These are phyloP conservation scores for Ustanciosporium gigantosporum DNA, from an alignment of 1,284 basidiomycete genomes.

Conservation along the genomic window DNA sequence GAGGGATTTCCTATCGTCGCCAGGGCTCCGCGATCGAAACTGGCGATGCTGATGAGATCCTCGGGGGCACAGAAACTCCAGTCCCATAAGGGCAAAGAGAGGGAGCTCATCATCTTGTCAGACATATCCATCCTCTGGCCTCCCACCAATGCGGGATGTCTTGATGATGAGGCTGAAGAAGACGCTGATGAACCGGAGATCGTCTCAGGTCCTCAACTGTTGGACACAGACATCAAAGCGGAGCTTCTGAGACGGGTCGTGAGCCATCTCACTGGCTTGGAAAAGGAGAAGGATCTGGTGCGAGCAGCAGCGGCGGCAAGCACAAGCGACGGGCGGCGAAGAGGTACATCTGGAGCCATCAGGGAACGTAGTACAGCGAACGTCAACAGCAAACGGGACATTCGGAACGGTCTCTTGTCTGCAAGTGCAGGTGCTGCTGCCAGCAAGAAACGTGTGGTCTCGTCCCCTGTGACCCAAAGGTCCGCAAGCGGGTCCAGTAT, in stretches of 20 bases:
- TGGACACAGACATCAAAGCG: slow-evolving; percentile 12
- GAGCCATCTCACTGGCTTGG: slow-evolving; percentile 37
- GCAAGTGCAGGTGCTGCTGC: no score
- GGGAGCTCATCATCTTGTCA: slow-evolving; percentile 24
- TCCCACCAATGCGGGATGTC: slow-evolving; percentile 29
- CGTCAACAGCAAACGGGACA: slow-evolving; percentile 14
- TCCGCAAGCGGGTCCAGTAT: slow-evolving; percentile 20
- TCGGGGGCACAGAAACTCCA: slow-evolving; percentile 5
- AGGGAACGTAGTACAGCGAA: slow-evolving; percentile 11
- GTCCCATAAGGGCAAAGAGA: slow-evolving; percentile 5
- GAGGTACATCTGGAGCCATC: slow-evolving; percentile 27
- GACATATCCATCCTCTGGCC: slow-evolving; percentile 34
- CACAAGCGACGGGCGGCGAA: slow-evolving; percentile 10
- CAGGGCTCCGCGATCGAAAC: slow-evolving; percentile 10
- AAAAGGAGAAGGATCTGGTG: slow-evolving; percentile 30
- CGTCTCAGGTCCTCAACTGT: not conserved
- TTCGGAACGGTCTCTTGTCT: slow-evolving; percentile 19
- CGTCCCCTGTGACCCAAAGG: slow-evolving; percentile 17
- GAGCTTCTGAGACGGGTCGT: slow-evolving; percentile 24
- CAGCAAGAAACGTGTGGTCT: slow-evolving; percentile 23
- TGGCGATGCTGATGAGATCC: slow-evolving; percentile 18
- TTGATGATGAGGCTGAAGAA: slow-evolving; percentile 16
- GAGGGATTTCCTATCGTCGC: slow-evolving; percentile 27
- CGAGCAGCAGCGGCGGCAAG: slow-evolving; percentile 27
- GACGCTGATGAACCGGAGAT: not conserved